Percentiles rank a stretch among this genome's conserved stretches.
Conservation (phyloP, 108 stramenopile species). For the Stephanodiscus minutulus region DNA sequence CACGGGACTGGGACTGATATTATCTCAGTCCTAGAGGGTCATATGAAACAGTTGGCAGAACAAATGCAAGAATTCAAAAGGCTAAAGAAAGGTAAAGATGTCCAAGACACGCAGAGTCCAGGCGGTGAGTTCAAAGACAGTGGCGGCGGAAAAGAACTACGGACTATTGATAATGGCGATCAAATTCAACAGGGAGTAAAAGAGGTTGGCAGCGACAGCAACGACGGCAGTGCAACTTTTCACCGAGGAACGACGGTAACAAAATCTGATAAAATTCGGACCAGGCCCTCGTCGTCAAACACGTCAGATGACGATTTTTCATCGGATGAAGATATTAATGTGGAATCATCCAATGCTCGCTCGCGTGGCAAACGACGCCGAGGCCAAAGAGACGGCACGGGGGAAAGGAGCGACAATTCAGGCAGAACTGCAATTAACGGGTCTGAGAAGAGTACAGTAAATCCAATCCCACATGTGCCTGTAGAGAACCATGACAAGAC, state of each 20-base stretch:
- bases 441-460: slow-evolving; percentile 1
- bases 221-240: slow-evolving; percentile 11
- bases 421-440: slow-evolving; percentile 12
- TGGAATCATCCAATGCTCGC: slow-evolving; percentile 25
- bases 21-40: slow-evolving; percentile 41
- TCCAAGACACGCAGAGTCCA: slow-evolving; percentile 4
- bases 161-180: background rate
- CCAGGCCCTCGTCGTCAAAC: slow-evolving; percentile 31
- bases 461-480: slow-evolving; percentile 5
- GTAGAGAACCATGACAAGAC: background rate
- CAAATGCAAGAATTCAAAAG: slow-evolving; percentile 39
- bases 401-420: slow-evolving; percentile 14
- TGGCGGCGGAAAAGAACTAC: background rate
- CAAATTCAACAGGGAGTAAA: background rate
- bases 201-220: slow-evolving; percentile 5
- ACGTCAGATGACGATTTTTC: slow-evolving; percentile 36
- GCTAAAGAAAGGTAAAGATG: slow-evolving; percentile 7
- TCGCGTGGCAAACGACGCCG: slow-evolving; percentile 43
- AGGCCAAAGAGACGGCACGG: slow-evolving; percentile 34
- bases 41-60: slow-evolving; percentile 44
- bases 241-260: slow-evolving; percentile 1
- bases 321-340: slow-evolving; percentile 25
- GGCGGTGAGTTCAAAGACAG: slow-evolving; percentile 1
- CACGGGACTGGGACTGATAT: slow-evolving; percentile 21
- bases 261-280: slow-evolving; percentile 15